Conservation (phyloP, 768 basidiomycete genomes). For the Lactifluus subvellereus region DNA sequence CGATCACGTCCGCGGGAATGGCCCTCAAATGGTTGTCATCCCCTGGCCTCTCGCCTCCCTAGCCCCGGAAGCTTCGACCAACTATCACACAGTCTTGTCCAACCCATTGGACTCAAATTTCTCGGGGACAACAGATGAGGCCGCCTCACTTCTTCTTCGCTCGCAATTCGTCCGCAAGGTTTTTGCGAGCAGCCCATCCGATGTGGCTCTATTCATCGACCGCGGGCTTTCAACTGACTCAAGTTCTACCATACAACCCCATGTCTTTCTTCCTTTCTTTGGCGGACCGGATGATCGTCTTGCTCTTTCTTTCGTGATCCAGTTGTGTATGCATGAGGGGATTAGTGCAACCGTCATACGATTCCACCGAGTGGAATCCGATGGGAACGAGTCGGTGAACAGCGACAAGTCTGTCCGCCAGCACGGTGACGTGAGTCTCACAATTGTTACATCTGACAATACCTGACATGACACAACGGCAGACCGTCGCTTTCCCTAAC, state of each 20-base stretch:
- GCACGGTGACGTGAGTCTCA: slow-evolving; percentile 31
- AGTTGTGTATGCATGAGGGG: slow-evolving; percentile 59
- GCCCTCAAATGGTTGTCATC: slow-evolving; percentile 71
- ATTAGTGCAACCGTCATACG: slow-evolving; percentile 72
- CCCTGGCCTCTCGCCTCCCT: slow-evolving; percentile 62
- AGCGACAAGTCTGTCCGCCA: slow-evolving; percentile 24
- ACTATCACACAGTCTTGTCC: slow-evolving; percentile 21
- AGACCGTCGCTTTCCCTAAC: slow-evolving; percentile 53
- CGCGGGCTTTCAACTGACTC: slow-evolving; percentile 41
- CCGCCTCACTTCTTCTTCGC: slow-evolving; percentile 52
- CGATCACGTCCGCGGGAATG: slow-evolving; percentile 48
- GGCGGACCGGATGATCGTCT: slow-evolving; percentile 93
- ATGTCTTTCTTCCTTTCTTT: slow-evolving; percentile 84
- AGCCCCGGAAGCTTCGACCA: slow-evolving; percentile 26
- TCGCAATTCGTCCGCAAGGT: slow-evolving; percentile 83
- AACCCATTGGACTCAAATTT: slow-evolving; percentile 83
- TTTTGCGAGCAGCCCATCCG: slow-evolving; percentile 62
- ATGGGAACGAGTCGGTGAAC: slow-evolving; percentile 31
- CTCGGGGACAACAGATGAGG: slow-evolving; percentile 46
- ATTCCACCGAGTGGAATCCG: slow-evolving; percentile 41
- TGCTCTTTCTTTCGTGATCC: slow-evolving; percentile 74
- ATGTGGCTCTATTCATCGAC: slow-evolving; percentile 87
- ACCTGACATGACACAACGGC: slow-evolving; percentile 4
- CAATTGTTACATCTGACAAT: neutral
- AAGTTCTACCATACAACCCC: slow-evolving; percentile 37